Evolutionary conservation across 306 rosid genomes (phyloP).

Genomic region (Prunus padus): DNA sequence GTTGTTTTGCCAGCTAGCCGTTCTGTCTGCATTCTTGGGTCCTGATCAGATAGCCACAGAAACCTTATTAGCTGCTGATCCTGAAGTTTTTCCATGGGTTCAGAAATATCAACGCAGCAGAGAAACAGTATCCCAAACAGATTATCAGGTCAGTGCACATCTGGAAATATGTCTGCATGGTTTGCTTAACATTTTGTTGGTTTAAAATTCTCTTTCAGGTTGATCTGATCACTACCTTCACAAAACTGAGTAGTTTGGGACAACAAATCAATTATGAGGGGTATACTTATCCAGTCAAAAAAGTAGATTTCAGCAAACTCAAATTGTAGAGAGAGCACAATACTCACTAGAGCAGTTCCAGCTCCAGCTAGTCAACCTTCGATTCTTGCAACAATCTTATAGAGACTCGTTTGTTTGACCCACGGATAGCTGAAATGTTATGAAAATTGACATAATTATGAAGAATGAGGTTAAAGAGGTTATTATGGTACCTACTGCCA

Average conservation of each 20-base stretch:
- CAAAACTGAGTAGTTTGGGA: conserved; percentile 80
- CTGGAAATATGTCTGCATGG: neutral
- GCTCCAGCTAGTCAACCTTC: neutral
- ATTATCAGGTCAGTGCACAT: conserved; percentile 62
- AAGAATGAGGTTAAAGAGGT: too few relatives aligned
- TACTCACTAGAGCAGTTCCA: neutral
- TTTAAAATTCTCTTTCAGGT: conserved; percentile 55
- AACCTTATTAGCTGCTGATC: conserved; percentile 69
- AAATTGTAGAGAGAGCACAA: conserved; percentile 46
- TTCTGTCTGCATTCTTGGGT: conserved; percentile 84
- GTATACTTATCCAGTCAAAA: conserved; percentile 58
- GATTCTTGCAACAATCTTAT: neutral
- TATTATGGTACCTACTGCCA: too few relatives aligned
- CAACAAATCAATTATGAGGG: conserved; percentile 88
- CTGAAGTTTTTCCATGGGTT: conserved; percentile 85
- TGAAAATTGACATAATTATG: neutral
- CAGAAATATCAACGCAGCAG: conserved; percentile 90
- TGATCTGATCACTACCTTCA: conserved; percentile 79
- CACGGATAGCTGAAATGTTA: neutral
- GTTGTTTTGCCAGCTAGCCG: conserved; percentile 63
- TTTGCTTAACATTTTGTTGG: conserved; percentile 7
- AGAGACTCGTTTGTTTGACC: neutral
- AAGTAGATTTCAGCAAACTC: conserved; percentile 73
- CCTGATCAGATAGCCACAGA: conserved; percentile 86
- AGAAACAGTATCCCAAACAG: conserved; percentile 89